Evolutionary conservation across 116 monocot species (phyloP).

Genomic region (Iris pallida): DNA sequence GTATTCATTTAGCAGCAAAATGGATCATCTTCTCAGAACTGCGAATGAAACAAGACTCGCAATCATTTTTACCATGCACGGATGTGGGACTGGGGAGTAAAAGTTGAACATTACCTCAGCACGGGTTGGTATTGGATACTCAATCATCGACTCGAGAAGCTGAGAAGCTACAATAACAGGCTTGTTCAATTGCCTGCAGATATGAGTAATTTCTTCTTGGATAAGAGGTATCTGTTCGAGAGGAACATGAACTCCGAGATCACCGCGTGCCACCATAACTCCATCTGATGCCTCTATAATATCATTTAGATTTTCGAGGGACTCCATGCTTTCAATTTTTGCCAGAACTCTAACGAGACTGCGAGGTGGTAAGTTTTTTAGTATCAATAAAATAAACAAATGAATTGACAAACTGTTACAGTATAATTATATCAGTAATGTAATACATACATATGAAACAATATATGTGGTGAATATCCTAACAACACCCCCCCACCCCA

Average conservation of each 20-base stretch:
- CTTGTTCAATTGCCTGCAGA: slow-evolving; percentile 48
- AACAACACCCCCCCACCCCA: too few relatives aligned
- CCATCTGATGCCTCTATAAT: slow-evolving; percentile 54
- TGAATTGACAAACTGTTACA: too few relatives aligned
- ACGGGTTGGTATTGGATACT: slow-evolving; percentile 54
- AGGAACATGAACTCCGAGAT: slow-evolving; percentile 58
- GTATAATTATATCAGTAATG: too few relatives aligned
- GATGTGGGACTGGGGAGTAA: neutral
- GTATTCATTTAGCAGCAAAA: too few relatives aligned
- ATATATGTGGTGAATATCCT: too few relatives aligned
- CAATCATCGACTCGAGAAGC: slow-evolving; percentile 62
- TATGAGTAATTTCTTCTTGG: slow-evolving; percentile 29
- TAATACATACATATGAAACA: too few relatives aligned
- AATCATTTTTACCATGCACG: too few relatives aligned
- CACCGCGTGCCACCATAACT: slow-evolving; percentile 59
- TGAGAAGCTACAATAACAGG: slow-evolving; percentile 63
- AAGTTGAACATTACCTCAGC: slow-evolving; percentile 38
- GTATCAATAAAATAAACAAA: too few relatives aligned
- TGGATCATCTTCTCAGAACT: too few relatives aligned
- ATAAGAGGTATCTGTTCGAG: slow-evolving; percentile 50
- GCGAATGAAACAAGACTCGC: too few relatives aligned
- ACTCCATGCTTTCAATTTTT: slow-evolving; percentile 48
- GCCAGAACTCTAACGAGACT: slow-evolving; percentile 42
- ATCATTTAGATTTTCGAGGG: slow-evolving; percentile 41
- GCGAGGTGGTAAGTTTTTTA: neutral